These are phyloP conservation scores for Friedmanniomyces simplex DNA, from an alignment of 495 filamentous ascomycete genomes.

Conservation along the genomic window DNA sequence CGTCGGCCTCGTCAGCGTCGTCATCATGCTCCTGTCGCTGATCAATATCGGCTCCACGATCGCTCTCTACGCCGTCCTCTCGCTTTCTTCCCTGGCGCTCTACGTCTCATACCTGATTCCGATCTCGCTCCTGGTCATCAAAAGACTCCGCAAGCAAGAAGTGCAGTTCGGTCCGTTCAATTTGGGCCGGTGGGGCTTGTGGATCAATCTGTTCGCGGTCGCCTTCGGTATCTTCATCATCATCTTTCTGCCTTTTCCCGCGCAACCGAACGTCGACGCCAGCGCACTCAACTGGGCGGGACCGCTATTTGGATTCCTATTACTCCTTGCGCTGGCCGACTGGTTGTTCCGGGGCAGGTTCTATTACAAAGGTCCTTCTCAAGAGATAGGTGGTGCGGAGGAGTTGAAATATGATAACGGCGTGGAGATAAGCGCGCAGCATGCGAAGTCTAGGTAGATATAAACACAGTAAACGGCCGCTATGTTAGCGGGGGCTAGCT, in stretches of 20 bases:
- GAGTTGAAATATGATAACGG: no score
- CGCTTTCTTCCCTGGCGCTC: conserved; percentile 38
- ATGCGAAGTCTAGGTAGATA: no score
- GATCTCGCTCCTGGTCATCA: conserved; percentile 32
- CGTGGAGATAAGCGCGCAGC: no score
- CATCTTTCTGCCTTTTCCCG: conserved; percentile 40
- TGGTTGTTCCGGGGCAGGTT: conserved; percentile 22
- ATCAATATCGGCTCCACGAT: conserved; percentile 6
- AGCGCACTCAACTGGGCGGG: conserved; percentile 42
- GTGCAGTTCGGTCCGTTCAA: conserved; percentile 23
- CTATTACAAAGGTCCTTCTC: no score
- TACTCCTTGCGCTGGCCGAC: conserved; percentile 20
- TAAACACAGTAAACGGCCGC: no score
- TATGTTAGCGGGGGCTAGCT: no score
- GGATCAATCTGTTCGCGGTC: conserved; percentile 36
- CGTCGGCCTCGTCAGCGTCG: background rate
- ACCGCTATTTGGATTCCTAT: conserved; percentile 16
- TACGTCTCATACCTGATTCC: conserved; percentile 44
- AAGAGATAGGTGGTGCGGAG: no score
- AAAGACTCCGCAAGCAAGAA: background rate
- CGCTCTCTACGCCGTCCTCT: conserved; percentile 43
- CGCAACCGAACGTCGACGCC: conserved; percentile 32
- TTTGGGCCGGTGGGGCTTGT: conserved; percentile 29
- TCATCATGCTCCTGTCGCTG: background rate
- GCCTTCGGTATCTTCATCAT: conserved; percentile 35